Evolutionary conservation across 345 rosid species (phyloP).

Genomic region (Microcos paniculata): DNA sequence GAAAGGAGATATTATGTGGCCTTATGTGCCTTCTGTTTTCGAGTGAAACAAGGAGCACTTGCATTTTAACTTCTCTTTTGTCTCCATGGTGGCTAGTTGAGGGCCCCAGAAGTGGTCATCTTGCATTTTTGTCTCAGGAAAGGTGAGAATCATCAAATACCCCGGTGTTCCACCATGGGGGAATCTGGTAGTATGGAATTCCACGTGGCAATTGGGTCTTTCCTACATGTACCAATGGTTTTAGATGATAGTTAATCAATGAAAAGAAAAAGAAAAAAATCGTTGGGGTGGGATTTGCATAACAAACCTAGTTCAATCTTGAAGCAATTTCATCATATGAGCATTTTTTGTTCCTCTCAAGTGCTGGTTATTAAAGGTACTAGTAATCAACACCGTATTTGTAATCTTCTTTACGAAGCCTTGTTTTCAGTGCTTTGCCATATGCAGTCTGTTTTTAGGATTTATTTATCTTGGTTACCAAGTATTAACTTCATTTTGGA

Average conservation of each 20-base stretch:
- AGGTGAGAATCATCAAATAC: constrained; percentile 1
- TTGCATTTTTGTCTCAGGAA: background rate
- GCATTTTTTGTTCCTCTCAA: background rate
- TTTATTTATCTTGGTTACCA: background rate
- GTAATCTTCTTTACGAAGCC: background rate
- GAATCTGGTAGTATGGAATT: background rate
- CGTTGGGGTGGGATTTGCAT: background rate
- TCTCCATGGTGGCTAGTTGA: constrained; percentile 11
- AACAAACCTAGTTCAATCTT: background rate
- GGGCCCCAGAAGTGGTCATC: constrained; percentile 12
- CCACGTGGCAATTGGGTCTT: background rate
- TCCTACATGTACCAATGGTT: background rate
- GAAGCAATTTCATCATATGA: background rate
- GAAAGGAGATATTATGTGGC: background rate
- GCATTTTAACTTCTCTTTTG: constrained; percentile 3
- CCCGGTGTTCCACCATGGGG: background rate
- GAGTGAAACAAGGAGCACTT: background rate
- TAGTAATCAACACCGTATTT: too few relatives aligned
- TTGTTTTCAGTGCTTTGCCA: background rate
- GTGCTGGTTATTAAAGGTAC: background rate
- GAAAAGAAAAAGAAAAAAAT: background rate
- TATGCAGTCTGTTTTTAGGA: background rate
- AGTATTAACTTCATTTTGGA: background rate
- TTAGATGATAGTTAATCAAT: background rate
- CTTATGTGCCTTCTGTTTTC: background rate